Evolutionary conservation across 495 filamentous ascomycete species (phyloP).

Genomic region (Umbilicaria muhlenbergii): DNA sequence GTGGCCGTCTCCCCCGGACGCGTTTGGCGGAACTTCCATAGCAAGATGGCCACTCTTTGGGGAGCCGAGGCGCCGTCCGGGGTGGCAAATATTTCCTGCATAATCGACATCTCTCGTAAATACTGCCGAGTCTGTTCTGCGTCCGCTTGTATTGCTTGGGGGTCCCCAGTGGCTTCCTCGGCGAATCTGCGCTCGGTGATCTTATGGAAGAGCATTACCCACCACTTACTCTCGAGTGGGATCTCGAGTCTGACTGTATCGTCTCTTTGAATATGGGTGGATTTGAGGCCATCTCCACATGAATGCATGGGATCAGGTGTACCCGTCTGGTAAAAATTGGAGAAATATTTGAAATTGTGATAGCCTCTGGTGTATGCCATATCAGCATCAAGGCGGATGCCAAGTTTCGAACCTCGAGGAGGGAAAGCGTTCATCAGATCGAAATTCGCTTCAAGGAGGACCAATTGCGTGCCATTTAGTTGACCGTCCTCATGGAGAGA

Average conservation of each 20-base stretch:
- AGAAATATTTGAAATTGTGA: slow-evolving; percentile 31
- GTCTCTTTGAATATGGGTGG: neutral
- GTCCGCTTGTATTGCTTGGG: slow-evolving; percentile 19
- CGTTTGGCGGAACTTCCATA: slow-evolving; percentile 38
- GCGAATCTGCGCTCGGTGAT: slow-evolving; percentile 25
- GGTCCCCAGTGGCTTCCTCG: slow-evolving; percentile 21
- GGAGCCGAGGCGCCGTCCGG: neutral
- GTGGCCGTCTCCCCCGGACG: slow-evolving; percentile 28
- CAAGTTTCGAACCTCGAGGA: slow-evolving; percentile 23
- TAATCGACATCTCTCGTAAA: slow-evolving; percentile 29
- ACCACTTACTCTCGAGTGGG: slow-evolving; percentile 33
- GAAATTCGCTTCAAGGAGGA: slow-evolving; percentile 32
- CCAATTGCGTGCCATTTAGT: slow-evolving; percentile 29
- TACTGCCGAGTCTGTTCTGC: slow-evolving; percentile 25
- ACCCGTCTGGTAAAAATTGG: slow-evolving; percentile 24
- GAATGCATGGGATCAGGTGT: neutral
- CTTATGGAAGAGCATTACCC: slow-evolving; percentile 29
- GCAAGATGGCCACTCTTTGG: slow-evolving; percentile 29
- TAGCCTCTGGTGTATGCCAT: slow-evolving; percentile 23
- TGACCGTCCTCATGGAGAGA: slow-evolving; percentile 21
- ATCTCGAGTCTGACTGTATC: slow-evolving; percentile 20
- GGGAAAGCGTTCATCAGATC: slow-evolving; percentile 31
- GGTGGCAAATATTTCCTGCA: slow-evolving; percentile 32
- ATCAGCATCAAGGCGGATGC: slow-evolving; percentile 30
- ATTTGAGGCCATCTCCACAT: neutral